These are phyloP conservation scores for Termitomyces sp. DNA, from an alignment of 768 basidiomycete species.

Conservation along the genomic window DNA sequence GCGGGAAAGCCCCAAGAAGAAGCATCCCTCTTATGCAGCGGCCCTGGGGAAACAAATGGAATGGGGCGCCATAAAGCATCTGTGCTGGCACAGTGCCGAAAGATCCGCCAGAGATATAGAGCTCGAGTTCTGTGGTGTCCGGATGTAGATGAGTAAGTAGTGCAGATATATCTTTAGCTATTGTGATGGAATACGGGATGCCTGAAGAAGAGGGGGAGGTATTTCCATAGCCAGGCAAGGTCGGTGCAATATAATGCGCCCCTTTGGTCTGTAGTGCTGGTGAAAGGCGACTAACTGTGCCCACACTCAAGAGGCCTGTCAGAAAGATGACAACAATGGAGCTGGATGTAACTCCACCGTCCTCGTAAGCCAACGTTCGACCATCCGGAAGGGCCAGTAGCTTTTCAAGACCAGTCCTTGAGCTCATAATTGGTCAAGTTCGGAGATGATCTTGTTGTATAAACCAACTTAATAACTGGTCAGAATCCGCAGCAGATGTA, in stretches of 20 bases:
- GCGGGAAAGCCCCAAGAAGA: conserved; percentile 33
- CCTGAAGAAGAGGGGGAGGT: conserved; percentile 29
- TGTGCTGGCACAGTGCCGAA: conserved; percentile 43
- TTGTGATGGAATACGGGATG: conserved; percentile 25
- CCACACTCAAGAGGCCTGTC: conserved; percentile 34
- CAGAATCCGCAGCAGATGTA: not conserved
- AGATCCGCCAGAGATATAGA: conserved; percentile 43
- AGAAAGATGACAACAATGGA: conserved; percentile 34
- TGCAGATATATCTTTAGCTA: conserved; percentile 30
- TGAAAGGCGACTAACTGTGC: conserved; percentile 18
- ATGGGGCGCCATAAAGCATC: conserved; percentile 44
- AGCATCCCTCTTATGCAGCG: conserved; percentile 35
- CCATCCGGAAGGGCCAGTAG: conserved; percentile 16
- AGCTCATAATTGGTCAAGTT: not conserved
- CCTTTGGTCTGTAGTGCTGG: conserved; percentile 19
- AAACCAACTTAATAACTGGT: not conserved
- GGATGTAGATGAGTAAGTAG: conserved; percentile 38
- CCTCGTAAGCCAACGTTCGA: conserved; percentile 35
- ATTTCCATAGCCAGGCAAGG: conserved; percentile 45
- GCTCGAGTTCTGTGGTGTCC: conserved; percentile 22
- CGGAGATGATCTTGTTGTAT: not conserved
- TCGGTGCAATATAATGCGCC: conserved; percentile 31
- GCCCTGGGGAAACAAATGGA: conserved; percentile 39
- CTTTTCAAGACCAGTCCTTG: conserved; percentile 13
- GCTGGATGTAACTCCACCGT: conserved; percentile 29